phyloP scores from a whole-genome alignment of 805 yeast species.

The Komagataella ulmi region DNA sequence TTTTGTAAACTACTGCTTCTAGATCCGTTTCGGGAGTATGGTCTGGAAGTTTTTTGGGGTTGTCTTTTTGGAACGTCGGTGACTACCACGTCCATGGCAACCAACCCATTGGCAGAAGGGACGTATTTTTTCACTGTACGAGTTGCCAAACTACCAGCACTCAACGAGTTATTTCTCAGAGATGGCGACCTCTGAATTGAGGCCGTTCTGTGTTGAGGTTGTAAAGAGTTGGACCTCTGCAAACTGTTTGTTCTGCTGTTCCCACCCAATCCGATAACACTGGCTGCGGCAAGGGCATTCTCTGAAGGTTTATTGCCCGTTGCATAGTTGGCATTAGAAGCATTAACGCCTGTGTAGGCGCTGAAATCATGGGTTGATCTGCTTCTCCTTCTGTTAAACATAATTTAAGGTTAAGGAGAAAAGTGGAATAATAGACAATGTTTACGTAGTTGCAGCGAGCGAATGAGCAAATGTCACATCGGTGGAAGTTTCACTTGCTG shows the following conservation, averaged over 20 bases:
- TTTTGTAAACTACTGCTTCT: background rate
- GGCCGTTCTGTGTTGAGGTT: background rate
- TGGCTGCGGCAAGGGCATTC: background rate
- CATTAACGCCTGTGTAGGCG: background rate
- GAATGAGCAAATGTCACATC: background rate
- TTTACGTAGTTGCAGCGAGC: background rate
- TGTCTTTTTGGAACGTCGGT: background rate
- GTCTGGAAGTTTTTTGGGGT: background rate
- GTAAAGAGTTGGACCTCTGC: background rate
- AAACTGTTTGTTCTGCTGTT: background rate
- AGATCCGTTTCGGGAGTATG: background rate
- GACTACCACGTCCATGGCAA: slow-evolving; percentile 56
- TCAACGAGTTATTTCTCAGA: slow-evolving; percentile 4
- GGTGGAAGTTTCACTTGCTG: background rate
- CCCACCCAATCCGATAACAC: background rate
- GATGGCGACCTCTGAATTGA: slow-evolving; percentile 7
- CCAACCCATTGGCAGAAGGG: slow-evolving; percentile 63
- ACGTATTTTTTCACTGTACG: slow-evolving; percentile 54
- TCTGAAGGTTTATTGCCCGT: background rate
- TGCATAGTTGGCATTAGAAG: background rate
- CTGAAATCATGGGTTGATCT: background rate
- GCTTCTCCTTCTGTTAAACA: background rate
- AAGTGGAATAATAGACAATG: background rate
- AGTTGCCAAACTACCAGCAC: slow-evolving; percentile 7
- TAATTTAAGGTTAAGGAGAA: background rate